Evolutionary conservation across 345 rosid genomes (phyloP), one percentile per base, ranked within the genome.

Genomic region (Turritis glabra): DNA sequence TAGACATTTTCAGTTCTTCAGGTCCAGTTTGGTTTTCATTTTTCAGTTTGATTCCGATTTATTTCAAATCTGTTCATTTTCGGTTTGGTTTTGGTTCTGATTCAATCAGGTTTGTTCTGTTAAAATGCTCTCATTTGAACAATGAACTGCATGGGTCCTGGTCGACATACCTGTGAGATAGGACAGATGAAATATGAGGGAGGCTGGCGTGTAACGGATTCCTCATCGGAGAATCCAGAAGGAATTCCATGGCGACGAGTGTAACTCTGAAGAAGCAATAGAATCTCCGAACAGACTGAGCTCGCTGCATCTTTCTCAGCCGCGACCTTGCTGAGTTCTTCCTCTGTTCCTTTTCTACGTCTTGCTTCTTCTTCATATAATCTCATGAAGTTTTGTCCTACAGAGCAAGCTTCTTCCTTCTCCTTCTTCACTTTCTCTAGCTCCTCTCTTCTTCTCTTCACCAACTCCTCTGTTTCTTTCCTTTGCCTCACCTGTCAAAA

Each of bases 181-280:
- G 88, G 85, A 52, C 85, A 84, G 19, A 80, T 32, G 63, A 84
- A 84, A 63, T 80, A 82, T 3, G 76, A 57, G 23, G 87, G 87
- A 61, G 85, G 74, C 51, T 80, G 73, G 26, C 44, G 77, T n/a
- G 73, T 37, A 56, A 47, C 27, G 30, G 67, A 60, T n/a, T 67
- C 57, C 11, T 76, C 85, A 61, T 72, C 80, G 23, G 83, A 50
- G 52, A 47, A 58, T 30, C 74, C 73, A 43, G 33, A 56, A 38
- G 67, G 59, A 51, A 60, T 33, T 18, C 73, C 78, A 52, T 59
- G 70, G 62, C 78, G 74, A 53, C 64, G 46, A 60, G 61, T 77
- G 80, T 77, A 71, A 32, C 72, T 64, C 54, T 77, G 80, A 47
- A 77, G 77, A 43, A 71, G 77, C 26, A 67, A 61, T 32, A 78